A percentile compares a stretch with the other conserved stretches of the same genome.
Conservation (phyloP, 495 filamentous ascomycete species). For the Margaritispora aquatica region DNA sequence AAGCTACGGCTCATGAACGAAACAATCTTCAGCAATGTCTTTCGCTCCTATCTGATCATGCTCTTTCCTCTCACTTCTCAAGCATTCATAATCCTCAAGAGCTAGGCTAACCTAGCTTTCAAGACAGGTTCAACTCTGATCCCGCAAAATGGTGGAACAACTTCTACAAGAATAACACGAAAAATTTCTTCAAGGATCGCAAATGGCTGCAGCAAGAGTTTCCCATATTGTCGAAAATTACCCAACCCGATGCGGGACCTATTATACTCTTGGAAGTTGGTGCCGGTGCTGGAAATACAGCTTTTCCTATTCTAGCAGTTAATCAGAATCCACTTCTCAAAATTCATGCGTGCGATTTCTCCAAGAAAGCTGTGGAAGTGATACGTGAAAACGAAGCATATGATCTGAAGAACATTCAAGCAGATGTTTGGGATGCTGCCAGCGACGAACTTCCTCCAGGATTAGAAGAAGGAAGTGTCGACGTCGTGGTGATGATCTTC, state of each 20-base stretch:
- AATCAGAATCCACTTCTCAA: constrained; percentile 75
- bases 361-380: constrained; percentile 80
- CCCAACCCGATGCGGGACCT: constrained; percentile 52
- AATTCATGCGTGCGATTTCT: constrained; percentile 91
- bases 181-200: constrained; percentile 97
- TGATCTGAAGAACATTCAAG: constrained; percentile 59
- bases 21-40: constrained; percentile 48
- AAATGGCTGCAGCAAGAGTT: constrained; percentile 97
- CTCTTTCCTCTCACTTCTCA: background rate
- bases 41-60: constrained; percentile 58
- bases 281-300: constrained; percentile 92
- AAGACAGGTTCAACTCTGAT: constrained; percentile 70
- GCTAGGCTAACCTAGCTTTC: constrained; percentile 9
- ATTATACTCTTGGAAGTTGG: constrained; percentile 79
- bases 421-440: constrained; percentile 89
- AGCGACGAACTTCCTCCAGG: constrained; percentile 65
- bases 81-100: background rate
- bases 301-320: constrained; percentile 76
- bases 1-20: constrained; percentile 39
- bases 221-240: constrained; percentile 68
- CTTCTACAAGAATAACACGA: constrained; percentile 92
- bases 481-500: constrained; percentile 91
- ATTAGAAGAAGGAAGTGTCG: constrained; percentile 67
- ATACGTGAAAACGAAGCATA: constrained; percentile 66
- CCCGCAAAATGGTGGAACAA: constrained; percentile 94